Evolutionary conservation across 305 asterid genomes (phyloP), one percentile per base, ranked within the genome.

Genomic region (Nicotiana rustica): DNA sequence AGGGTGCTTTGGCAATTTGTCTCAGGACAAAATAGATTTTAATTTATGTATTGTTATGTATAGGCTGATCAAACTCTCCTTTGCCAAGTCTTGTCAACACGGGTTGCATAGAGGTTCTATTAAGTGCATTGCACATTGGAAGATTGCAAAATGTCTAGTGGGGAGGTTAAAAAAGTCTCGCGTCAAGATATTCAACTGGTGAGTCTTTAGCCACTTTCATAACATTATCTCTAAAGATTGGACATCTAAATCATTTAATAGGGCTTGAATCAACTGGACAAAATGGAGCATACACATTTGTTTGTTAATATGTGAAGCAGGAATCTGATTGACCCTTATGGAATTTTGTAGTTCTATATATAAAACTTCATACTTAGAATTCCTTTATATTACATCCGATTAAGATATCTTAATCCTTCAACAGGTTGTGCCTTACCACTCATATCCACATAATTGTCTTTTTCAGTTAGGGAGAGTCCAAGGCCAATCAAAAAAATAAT

Each of bases 171-270:
- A 49, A 83, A 77, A 55, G 81, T 83, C 36, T 83, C 85, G 18
- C 78, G 82, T 9, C 77, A 83, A 83, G 85, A 83, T 77, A 83
- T 83, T 44, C 85, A 83, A 65, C 78, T 83, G 85, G 85, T 83
- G 66, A 83, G 82, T 77, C 9, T 14, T 4, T 5, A 9, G 52
- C 67, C 6, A 0, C 17, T 2, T 13, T 76, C 33, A 31, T 55
- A 76, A 15, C 31, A 17, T 56, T 55, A 13, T 5, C 4, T 75
- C 56, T 73, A 73, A 21, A 21, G 41, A 8, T 19, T 55, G 49
- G 13, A 4, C n/a, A 5, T 15, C 17, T 31, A 36, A 55, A 76
- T 9, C 49, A 76, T 76, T 55, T 31, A 52, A 52, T 52, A 52
- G 14, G 5, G 59, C 59, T 0, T 12, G 17, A 47, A 52, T 52